Conservation (phyloP, 768 basidiomycete genomes). For the Pholiota microspora region DNA sequence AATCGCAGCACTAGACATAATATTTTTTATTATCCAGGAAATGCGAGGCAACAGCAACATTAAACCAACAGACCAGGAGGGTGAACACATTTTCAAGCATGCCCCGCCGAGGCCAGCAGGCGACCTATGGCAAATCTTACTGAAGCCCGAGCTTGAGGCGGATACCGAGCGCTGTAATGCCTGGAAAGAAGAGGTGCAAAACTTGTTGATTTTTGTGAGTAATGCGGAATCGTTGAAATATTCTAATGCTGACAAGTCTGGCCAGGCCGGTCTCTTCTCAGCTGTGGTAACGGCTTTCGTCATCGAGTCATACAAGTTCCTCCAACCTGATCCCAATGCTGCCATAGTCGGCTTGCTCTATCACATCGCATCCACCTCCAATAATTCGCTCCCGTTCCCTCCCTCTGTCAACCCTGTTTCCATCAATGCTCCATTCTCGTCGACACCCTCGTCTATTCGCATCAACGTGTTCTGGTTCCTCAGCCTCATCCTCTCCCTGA, state of each 20-base stretch:
- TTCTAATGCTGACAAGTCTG: too few relatives aligned
- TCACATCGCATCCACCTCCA: background rate
- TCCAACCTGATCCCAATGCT: slow-evolving; percentile 5
- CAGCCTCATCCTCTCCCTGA: slow-evolving; percentile 8
- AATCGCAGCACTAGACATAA: too few relatives aligned
- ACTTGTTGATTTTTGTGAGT: slow-evolving; percentile 21
- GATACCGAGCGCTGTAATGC: slow-evolving; percentile 9
- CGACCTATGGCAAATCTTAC: slow-evolving; percentile 8
- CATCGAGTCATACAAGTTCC: slow-evolving; percentile 1
- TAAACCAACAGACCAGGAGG: too few relatives aligned
- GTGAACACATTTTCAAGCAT: background rate
- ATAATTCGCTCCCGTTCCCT: background rate
- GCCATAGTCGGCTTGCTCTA: background rate
- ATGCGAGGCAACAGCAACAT: too few relatives aligned
- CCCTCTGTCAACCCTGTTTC: background rate
- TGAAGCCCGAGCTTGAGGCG: background rate
- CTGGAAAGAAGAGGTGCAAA: slow-evolving; percentile 20
- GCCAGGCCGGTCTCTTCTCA: slow-evolving; percentile 4
- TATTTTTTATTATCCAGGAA: too few relatives aligned
- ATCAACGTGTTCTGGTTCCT: slow-evolving; percentile 9
- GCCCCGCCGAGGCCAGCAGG: background rate
- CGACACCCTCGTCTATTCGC: background rate
- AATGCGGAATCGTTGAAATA: too few relatives aligned
- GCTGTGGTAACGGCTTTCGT: slow-evolving; percentile 1
- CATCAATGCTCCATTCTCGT: background rate